A percentile compares a stretch with the other conserved stretches of the same genome.
phyloP scores from a whole-genome alignment of 495 filamentous ascomycete species.

The Xylaria acuta region DNA sequence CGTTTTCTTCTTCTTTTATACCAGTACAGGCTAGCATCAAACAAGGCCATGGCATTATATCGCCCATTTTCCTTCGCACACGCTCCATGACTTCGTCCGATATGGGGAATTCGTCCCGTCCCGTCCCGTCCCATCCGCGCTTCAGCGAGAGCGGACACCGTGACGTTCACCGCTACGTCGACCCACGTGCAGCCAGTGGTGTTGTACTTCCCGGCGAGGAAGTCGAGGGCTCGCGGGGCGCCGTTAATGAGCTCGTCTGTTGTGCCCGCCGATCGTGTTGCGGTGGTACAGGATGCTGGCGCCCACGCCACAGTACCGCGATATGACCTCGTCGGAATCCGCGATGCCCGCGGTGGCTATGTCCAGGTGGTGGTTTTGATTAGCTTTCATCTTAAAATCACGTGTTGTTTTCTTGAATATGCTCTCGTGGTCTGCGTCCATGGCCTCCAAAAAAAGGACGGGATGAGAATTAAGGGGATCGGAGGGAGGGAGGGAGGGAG shows the following conservation, averaged over 20 bases:
- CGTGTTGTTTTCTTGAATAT: neutral
- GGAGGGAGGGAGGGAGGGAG: neutral
- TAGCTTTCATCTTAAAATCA: neutral
- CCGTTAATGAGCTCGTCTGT: neutral
- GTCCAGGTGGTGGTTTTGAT: neutral
- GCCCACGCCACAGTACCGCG: neutral
- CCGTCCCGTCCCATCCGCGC: too few species aligned
- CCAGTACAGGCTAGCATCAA: neutral
- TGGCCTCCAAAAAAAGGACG: neutral
- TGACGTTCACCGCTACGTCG: slow-evolving; percentile 2
- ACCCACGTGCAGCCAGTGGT: slow-evolving; percentile 7
- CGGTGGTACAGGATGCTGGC: neutral
- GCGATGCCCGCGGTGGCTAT: neutral
- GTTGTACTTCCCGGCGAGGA: neutral
- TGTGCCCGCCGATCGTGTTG: neutral
- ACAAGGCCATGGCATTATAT: neutral
- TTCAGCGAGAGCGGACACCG: neutral
- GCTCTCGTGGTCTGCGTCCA: neutral
- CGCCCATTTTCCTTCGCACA: neutral
- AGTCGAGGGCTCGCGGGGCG: neutral
- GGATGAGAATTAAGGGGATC: neutral
- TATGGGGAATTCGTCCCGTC: neutral
- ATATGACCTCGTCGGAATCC: neutral
- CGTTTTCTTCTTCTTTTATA: neutral
- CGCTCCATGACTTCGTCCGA: neutral